Percentiles rank a stretch among this genome's conserved stretches.
Conservation (phyloP, 352 stramenopile genomes). For the Plasmopara muralis region DNA sequence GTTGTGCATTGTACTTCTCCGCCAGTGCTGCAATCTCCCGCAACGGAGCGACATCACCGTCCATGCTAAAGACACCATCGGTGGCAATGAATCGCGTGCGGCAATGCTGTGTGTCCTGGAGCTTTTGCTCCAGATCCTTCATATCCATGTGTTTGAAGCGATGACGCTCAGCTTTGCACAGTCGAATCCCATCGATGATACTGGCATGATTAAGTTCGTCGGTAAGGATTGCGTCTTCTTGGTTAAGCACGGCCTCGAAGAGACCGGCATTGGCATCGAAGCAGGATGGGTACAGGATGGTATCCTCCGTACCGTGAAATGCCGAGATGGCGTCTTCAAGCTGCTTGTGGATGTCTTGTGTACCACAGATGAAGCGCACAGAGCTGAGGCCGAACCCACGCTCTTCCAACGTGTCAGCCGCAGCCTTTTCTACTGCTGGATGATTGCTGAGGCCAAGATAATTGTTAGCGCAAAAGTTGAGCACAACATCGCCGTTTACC, state of each 20-base stretch:
- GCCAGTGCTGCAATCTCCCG: slow-evolving; percentile 87
- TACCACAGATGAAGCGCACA: slow-evolving; percentile 93
- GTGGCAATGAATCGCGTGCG: slow-evolving; percentile 89
- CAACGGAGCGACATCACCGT: slow-evolving; percentile 90
- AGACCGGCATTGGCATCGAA: slow-evolving; percentile 93
- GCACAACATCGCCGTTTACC: slow-evolving; percentile 65
- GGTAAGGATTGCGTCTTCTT: slow-evolving; percentile 90
- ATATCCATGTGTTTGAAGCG: slow-evolving; percentile 94
- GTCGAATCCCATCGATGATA: slow-evolving; percentile 92
- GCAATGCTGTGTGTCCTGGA: slow-evolving; percentile 86
- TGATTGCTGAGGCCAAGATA: slow-evolving; percentile 91
- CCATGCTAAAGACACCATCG: slow-evolving; percentile 94
- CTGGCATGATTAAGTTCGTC: slow-evolving; percentile 92
- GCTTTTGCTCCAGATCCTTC: slow-evolving; percentile 83
- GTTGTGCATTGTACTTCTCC: slow-evolving; percentile 89
- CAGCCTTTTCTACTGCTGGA: slow-evolving; percentile 74
- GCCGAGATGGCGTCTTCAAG: slow-evolving; percentile 84
- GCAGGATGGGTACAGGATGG: slow-evolving; percentile 91
- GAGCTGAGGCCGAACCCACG: slow-evolving; percentile 89
- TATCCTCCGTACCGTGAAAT: slow-evolving; percentile 93
- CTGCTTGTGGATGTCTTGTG: slow-evolving; percentile 92
- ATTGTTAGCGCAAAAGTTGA: slow-evolving; percentile 95
- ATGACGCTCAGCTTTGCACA: slow-evolving; percentile 91
- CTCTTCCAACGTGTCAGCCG: slow-evolving; percentile 72
- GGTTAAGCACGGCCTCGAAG: slow-evolving; percentile 84